A percentile compares a stretch with the other conserved stretches of the same genome.
Conservation (phyloP, 139 green algal genomes). For the Tetraselmis striata region DNA sequence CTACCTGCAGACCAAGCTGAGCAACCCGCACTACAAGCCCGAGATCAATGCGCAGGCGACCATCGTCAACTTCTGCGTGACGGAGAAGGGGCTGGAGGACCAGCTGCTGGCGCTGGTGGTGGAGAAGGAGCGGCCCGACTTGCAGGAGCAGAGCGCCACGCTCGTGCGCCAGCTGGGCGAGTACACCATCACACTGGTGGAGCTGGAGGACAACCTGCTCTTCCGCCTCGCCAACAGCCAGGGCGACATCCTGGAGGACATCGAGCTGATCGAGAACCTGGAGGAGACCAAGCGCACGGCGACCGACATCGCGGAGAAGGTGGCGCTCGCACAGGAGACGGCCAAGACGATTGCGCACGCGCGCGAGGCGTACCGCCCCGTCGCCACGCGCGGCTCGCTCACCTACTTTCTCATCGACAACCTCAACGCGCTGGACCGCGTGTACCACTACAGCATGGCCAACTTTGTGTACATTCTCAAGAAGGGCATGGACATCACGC, state of each 20-base stretch:
- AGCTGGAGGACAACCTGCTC: constrained; percentile 86
- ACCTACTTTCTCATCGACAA: constrained; percentile 89
- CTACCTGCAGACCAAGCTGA: constrained; percentile 82
- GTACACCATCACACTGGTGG: constrained; percentile 79
- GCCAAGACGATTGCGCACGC: constrained; percentile 65
- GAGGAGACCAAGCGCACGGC: constrained; percentile 87
- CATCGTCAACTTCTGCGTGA: constrained; percentile 88
- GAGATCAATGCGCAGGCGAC: constrained; percentile 84
- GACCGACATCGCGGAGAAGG: constrained; percentile 75
- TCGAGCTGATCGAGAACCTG: constrained; percentile 81
- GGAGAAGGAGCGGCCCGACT: constrained; percentile 75
- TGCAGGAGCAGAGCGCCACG: constrained; percentile 54
- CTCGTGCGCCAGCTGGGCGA: constrained; percentile 68
- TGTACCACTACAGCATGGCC: constrained; percentile 92
- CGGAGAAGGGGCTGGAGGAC: constrained; percentile 81
- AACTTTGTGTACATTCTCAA: constrained; percentile 78
- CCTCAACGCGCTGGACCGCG: constrained; percentile 72
- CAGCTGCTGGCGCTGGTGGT: constrained; percentile 84
- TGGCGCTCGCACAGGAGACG: constrained; percentile 58
- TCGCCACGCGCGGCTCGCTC: constrained; percentile 70
- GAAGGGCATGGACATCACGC: constrained; percentile 75
- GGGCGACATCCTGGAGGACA: constrained; percentile 90
- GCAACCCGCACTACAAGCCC: constrained; percentile 84
- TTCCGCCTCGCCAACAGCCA: constrained; percentile 62
- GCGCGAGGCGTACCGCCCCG: constrained; percentile 71